Percentiles rank a stretch among this genome's conserved stretches.
phyloP scores from a whole-genome alignment of 306 rosid genomes.

The Prunus padus region DNA sequence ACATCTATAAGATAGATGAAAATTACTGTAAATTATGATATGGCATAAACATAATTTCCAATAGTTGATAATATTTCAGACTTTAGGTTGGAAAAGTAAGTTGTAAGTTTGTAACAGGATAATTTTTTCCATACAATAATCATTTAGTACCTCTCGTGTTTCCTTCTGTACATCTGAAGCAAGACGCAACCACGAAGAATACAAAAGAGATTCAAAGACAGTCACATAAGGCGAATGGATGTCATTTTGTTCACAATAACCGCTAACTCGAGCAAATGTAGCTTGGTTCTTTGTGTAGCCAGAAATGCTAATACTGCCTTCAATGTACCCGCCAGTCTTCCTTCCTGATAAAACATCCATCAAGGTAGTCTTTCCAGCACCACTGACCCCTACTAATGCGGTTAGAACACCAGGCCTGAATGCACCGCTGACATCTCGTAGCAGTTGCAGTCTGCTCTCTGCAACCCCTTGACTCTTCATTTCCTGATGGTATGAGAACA shows the following conservation, averaged over 20 bases:
- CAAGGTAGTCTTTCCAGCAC: conserved; percentile 52
- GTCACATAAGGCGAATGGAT: conserved; percentile 49
- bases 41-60: not conserved
- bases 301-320: conserved; percentile 41
- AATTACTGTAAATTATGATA: not conserved
- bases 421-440: conserved; percentile 39
- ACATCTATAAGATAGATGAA: conserved; percentile 29
- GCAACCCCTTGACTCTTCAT: conserved; percentile 46
- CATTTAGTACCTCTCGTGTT: conserved; percentile 32
- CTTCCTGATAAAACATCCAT: conserved; percentile 53
- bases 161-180: conserved; percentile 28
- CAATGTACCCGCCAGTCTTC: conserved; percentile 51
- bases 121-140: not conserved
- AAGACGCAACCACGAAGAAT: conserved; percentile 49
- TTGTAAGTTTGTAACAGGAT: too few species aligned
- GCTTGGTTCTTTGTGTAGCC: conserved; percentile 49
- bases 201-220: conserved; percentile 43
- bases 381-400: conserved; percentile 48
- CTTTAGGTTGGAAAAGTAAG: too few species aligned
- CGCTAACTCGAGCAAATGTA: conserved; percentile 46
- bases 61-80: too few species aligned
- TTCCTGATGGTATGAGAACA: conserved; percentile 36
- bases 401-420: conserved; percentile 50
- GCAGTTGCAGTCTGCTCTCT: conserved; percentile 33
- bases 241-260: conserved; percentile 53